phyloP scores from a whole-genome alignment of 345 rosid species.

The Kandelia obovata region DNA sequence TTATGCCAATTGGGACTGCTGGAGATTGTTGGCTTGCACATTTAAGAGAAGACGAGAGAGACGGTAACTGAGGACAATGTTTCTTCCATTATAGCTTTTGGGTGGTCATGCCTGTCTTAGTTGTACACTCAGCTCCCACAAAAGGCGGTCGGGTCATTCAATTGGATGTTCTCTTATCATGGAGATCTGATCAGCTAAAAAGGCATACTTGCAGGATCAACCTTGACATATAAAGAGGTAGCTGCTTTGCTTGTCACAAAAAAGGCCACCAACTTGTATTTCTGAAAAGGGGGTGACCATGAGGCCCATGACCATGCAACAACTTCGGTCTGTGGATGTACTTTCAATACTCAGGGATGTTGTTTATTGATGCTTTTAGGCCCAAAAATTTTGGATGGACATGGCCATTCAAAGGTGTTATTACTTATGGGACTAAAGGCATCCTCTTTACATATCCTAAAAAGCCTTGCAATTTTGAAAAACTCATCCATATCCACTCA shows the following conservation, averaged over 20 bases:
- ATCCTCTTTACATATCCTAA: not conserved
- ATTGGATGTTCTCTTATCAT: slow-evolving; percentile 30
- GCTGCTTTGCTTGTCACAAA: slow-evolving; percentile 15
- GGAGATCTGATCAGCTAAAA: slow-evolving; percentile 32
- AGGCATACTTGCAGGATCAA: slow-evolving; percentile 28
- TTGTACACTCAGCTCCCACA: slow-evolving; percentile 62
- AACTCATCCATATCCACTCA: no score
- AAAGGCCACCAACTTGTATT: slow-evolving; percentile 25
- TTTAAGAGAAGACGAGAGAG: slow-evolving; percentile 12
- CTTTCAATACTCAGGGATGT: not conserved
- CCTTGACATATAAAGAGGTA: slow-evolving; percentile 6
- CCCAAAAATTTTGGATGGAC: not conserved
- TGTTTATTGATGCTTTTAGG: not conserved
- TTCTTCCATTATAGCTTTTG: slow-evolving; percentile 14
- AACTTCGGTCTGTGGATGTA: no score
- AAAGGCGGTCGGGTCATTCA: slow-evolving; percentile 39
- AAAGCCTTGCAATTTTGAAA: no score
- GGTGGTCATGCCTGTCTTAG: slow-evolving; percentile 42
- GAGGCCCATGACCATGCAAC: not conserved
- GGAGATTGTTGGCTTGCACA: slow-evolving; percentile 20
- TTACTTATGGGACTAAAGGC: not conserved
- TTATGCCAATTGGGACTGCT: slow-evolving; percentile 24
- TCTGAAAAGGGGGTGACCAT: slow-evolving; percentile 10
- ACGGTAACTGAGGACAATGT: slow-evolving; percentile 7
- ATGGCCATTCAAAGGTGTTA: not conserved